Base-by-base conservation (phyloP, 345 rosid species). In the Aquilaria malaccensis region DNA sequence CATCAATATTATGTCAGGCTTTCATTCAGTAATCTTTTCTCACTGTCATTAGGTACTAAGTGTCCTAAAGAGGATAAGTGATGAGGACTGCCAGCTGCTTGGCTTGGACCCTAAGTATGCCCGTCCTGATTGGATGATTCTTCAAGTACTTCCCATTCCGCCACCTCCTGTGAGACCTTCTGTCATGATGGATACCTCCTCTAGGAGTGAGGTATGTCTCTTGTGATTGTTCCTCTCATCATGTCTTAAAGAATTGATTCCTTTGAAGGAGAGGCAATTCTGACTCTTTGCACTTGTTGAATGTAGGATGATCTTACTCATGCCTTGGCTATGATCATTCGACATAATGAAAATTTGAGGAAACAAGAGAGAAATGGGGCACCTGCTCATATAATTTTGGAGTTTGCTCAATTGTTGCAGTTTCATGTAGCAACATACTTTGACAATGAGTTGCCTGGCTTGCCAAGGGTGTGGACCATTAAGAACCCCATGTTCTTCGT, bases 361-460 rank as follows among this genome's bases (percentile, higher is more conserved):
- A 76, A 70, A 53, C 96, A 87, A 76, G 96, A 91, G 70, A 83
- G 86, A 72, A 83, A 84, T 67, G 97, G 97, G 46, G 90, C 93
- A 10, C 96, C 97, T 55, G 97, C 93, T 30, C 96, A 87, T 70
- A 88, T 91, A 43, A 85, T 91, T 70, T 91, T 96, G 1, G 93
- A 91, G 82, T 88, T 85, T 71, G 87, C 93, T 33, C 93, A 83
- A 64, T 77, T 90, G 71, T 74, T 90, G 81, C 97, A 90, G 82
- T 90, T 87, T 55, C 96, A 87, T 67, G 83, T 87, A 32, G 93
- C 97, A 30, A 83, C 97, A 0, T 90, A 90, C 68, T 85, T 90
- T 79, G 93, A 90, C 76, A 90, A 90, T 62, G 97, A 90, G 74
- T 69, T 90, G 74, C 97, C 97, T 53, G 97, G 96, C 70, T 92